Evolutionary conservation across 129 eudicot species (phyloP).

Genomic region (Arctium lappa): DNA sequence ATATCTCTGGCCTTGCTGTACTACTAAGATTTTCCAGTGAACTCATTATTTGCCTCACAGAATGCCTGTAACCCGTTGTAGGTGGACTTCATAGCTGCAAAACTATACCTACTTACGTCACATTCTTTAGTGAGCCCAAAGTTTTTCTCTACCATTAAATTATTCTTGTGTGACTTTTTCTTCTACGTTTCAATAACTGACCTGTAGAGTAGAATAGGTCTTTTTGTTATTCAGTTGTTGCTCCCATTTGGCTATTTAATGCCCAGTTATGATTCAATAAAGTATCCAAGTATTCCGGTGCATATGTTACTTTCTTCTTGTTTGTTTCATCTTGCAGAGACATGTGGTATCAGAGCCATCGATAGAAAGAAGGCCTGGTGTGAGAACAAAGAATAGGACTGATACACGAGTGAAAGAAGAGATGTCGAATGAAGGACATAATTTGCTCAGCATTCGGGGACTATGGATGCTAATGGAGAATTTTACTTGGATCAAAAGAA

Average conservation of each 20-base stretch:
- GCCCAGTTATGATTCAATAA: neutral
- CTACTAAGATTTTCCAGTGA: slow-evolving; percentile 36
- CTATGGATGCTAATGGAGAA: neutral
- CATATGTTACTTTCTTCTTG: neutral
- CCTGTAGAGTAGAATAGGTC: too few relatives aligned
- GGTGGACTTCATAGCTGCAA: slow-evolving; percentile 23
- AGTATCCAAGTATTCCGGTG: neutral
- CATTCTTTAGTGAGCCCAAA: slow-evolving; percentile 26
- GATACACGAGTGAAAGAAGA: neutral
- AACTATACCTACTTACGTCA: slow-evolving; percentile 24
- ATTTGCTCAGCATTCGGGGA: neutral
- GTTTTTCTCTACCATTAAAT: slow-evolving; percentile 27
- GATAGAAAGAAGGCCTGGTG: too few relatives aligned
- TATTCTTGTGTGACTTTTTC: too few relatives aligned
- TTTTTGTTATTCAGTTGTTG: neutral
- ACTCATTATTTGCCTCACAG: slow-evolving; percentile 38
- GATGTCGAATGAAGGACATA: neutral
- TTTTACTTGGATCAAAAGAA: neutral
- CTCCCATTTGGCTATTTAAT: neutral
- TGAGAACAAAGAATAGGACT: neutral
- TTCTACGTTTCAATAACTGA: too few relatives aligned
- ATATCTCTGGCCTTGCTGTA: slow-evolving; percentile 31
- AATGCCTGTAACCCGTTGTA: slow-evolving; percentile 58
- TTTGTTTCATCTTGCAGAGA: neutral
- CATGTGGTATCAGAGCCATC: neutral